Percentiles rank a stretch among this genome's conserved stretches.
These are phyloP conservation scores for Centella asiatica DNA, from an alignment of 129 eudicot species.

Conservation along the genomic window DNA sequence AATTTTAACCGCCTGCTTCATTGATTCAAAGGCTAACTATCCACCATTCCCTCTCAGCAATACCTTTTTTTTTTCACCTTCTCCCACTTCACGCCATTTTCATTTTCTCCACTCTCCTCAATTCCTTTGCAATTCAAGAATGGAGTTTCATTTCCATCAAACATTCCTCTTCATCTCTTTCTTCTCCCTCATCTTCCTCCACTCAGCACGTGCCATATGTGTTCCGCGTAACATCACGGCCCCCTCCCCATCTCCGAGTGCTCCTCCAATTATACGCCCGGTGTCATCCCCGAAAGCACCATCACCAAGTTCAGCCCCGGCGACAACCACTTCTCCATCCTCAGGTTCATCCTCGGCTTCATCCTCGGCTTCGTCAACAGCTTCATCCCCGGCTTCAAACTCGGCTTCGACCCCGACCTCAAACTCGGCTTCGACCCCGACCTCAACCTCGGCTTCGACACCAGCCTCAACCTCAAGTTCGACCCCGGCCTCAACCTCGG, in stretches of 20 bases:
- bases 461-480: background rate
- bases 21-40: background rate
- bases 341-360: constrained; percentile 6
- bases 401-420: background rate
- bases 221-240: background rate
- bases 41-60: background rate
- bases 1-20: constrained; percentile 8
- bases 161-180: background rate
- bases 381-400: background rate
- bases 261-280: background rate
- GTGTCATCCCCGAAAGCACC: constrained; percentile 1
- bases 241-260: background rate
- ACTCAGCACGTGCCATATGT: constrained; percentile 3
- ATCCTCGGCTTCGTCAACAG: too few species aligned
- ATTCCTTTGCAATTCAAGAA: background rate
- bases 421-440: background rate
- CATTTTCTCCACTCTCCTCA: background rate
- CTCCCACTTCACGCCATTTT: constrained; percentile 2
- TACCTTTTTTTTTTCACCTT: background rate
- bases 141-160: constrained; percentile 6
- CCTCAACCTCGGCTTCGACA: background rate
- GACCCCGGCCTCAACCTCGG: background rate
- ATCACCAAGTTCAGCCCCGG: background rate
- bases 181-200: constrained; percentile 12
- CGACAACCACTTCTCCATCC: constrained; percentile 7